These are phyloP conservation scores for Arabidopsis thaliana DNA, from an alignment of 345 rosid genomes.

Conservation along the genomic window DNA sequence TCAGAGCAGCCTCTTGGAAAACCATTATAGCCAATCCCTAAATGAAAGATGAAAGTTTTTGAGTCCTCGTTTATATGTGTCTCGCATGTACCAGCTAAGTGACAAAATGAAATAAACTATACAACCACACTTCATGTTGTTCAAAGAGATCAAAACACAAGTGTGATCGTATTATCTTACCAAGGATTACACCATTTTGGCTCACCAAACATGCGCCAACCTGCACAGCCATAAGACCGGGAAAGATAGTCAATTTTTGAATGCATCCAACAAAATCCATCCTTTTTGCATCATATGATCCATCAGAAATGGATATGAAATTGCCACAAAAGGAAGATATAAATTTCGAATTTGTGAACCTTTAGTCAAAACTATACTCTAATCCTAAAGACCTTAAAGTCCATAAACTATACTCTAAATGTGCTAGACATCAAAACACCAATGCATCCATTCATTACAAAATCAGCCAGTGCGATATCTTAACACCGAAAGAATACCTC, in stretches of 20 bases:
- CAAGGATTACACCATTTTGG: slow-evolving; percentile 85
- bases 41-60: slow-evolving; percentile 9
- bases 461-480: background rate
- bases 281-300: background rate
- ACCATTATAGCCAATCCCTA: slow-evolving; percentile 97
- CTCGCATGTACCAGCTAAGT: background rate
- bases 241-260: too few species aligned
- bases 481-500: background rate
- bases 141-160: slow-evolving; percentile 7
- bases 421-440: background rate
- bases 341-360: background rate
- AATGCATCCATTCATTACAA: background rate
- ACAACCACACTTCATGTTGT: background rate
- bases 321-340: background rate
- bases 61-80: background rate
- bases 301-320: slow-evolving; percentile 3
- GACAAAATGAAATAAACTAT: background rate
- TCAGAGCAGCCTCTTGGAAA: slow-evolving; percentile 99
- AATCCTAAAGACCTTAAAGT: slow-evolving; percentile 2
- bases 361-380: background rate
- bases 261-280: background rate
- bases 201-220: slow-evolving; percentile 98
- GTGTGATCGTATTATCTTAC: slow-evolving; percentile 48
- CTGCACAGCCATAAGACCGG: slow-evolving; percentile 17
- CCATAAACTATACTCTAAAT: background rate